A percentile compares a stretch with the other conserved stretches of the same genome.
Evolutionary conservation across 1,284 basidiomycete species (phyloP).

Genomic region (Ganoderma lucidum): DNA sequence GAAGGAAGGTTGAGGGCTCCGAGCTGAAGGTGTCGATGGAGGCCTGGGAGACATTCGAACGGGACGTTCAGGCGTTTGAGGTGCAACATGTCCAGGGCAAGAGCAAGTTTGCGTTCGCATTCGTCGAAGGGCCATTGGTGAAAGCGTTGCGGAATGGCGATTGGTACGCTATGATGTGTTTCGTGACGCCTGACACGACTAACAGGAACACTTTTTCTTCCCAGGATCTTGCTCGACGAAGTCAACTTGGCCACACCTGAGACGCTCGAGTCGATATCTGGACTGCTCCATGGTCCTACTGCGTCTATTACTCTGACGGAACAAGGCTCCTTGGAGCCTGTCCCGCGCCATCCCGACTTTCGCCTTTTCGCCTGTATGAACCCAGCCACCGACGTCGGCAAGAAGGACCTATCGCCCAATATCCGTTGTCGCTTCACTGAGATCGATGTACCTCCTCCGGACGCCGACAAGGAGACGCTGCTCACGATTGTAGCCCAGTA

Average conservation of each 20-base stretch:
- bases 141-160: conserved; percentile 90
- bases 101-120: conserved; percentile 92
- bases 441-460: conserved; percentile 93
- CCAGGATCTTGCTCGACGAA: conserved; percentile 94
- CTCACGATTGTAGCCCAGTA: conserved; percentile 91
- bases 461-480: conserved; percentile 91
- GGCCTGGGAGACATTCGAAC: conserved; percentile 81
- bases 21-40: conserved; percentile 55
- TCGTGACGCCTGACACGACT: conserved; percentile 1
- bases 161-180: conserved; percentile 67
- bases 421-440: conserved; percentile 96
- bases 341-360: conserved; percentile 94
- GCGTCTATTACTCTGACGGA: conserved; percentile 95
- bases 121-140: conserved; percentile 97
- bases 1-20: conserved; percentile 69
- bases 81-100: conserved; percentile 86
- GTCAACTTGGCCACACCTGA: conserved; percentile 96
- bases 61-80: conserved; percentile 83
- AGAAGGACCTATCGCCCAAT: conserved; percentile 93
- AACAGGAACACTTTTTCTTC: too few species aligned
- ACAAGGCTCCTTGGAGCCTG: conserved; percentile 90
- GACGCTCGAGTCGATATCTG: conserved; percentile 93
- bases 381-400: conserved; percentile 98
- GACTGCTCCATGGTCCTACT: conserved; percentile 85
- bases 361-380: conserved; percentile 99